These are phyloP conservation scores for Phytopythium sindhum DNA, from an alignment of 352 stramenopile species.

Conservation along the genomic window DNA sequence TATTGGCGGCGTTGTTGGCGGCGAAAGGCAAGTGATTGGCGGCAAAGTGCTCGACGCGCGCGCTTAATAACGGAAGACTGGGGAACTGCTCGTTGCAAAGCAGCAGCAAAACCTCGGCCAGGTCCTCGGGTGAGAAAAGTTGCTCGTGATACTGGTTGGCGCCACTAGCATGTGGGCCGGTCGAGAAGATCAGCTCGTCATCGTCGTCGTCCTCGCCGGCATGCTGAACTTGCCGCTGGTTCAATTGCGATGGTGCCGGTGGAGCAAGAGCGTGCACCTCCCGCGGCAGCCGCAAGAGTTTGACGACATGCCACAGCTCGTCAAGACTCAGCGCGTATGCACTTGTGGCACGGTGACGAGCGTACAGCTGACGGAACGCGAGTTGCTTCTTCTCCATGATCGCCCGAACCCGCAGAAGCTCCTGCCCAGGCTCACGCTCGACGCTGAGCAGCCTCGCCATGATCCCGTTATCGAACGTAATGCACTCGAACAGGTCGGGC, in stretches of 20 bases:
- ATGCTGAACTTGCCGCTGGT: not conserved
- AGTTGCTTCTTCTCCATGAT: constrained; percentile 53
- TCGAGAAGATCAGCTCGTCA: constrained; percentile 21
- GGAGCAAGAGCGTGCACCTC: constrained; percentile 57
- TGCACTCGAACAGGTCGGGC: constrained; percentile 52
- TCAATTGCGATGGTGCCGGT: constrained; percentile 11
- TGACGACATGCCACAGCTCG: constrained; percentile 69
- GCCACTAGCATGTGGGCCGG: not conserved
- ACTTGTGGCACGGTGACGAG: constrained; percentile 29
- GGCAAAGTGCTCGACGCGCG: constrained; percentile 60
- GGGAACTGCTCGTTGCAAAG: constrained; percentile 81
- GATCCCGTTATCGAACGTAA: constrained; percentile 50
- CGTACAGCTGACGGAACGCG: constrained; percentile 57
- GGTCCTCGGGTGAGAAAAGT: constrained; percentile 55
- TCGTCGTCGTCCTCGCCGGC: constrained; percentile 30
- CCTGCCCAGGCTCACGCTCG: constrained; percentile 43
- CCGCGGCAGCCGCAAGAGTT: constrained; percentile 48
- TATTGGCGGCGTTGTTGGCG: constrained; percentile 26
- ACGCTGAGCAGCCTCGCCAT: constrained; percentile 58
- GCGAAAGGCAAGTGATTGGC: constrained; percentile 46
- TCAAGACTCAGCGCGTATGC: constrained; percentile 55
- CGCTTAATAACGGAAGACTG: constrained; percentile 42
- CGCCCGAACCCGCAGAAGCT: constrained; percentile 36
- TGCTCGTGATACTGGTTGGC: constrained; percentile 39
- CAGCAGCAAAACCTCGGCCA: constrained; percentile 60